These are phyloP conservation scores for Triglochin maritima DNA, from an alignment of 106 monocot species.

Conservation along the genomic window DNA sequence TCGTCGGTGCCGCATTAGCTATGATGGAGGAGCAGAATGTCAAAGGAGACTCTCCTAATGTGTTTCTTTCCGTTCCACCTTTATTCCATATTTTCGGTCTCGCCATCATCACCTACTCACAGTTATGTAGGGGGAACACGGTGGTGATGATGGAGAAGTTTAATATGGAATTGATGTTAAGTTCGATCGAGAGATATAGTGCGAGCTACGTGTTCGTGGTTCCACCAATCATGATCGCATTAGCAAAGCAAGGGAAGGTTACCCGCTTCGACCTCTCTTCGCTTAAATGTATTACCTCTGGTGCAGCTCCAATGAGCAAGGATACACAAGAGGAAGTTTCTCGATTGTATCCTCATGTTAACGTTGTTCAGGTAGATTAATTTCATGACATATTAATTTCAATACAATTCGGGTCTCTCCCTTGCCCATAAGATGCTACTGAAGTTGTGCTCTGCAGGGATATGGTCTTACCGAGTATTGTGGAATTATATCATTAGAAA, in stretches of 20 bases:
- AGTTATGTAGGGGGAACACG: conserved; percentile 17
- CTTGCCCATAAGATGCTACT: no score
- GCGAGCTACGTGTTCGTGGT: conserved; percentile 24
- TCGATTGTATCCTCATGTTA: conserved; percentile 22
- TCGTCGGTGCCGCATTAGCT: conserved; percentile 11
- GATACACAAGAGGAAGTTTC: conserved; percentile 64
- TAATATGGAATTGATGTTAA: conserved; percentile 8
- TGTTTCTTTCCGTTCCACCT: conserved; percentile 24
- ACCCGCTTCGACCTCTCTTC: conserved; percentile 11
- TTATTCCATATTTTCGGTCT: conserved; percentile 41
- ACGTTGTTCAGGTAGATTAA: conserved; percentile 71
- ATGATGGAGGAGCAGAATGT: conserved; percentile 7
- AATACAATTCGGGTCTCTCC: no score
- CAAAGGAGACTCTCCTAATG: background rate
- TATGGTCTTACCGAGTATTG: conserved; percentile 86
- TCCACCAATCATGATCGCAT: conserved; percentile 23
- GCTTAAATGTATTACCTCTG: conserved; percentile 14
- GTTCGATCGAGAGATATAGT: conserved; percentile 12
- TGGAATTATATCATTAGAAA: conserved; percentile 57
- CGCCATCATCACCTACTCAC: conserved; percentile 11
- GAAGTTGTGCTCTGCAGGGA: conserved; percentile 50
- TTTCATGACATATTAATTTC: no score
- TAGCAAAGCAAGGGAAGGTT: conserved; percentile 10
- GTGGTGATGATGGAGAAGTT: conserved; percentile 27
- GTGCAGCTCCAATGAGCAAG: conserved; percentile 26